These are phyloP conservation scores for Aureobasidium sp. DNA, from an alignment of 2,329 filamentous ascomycete species.

Conservation along the genomic window DNA sequence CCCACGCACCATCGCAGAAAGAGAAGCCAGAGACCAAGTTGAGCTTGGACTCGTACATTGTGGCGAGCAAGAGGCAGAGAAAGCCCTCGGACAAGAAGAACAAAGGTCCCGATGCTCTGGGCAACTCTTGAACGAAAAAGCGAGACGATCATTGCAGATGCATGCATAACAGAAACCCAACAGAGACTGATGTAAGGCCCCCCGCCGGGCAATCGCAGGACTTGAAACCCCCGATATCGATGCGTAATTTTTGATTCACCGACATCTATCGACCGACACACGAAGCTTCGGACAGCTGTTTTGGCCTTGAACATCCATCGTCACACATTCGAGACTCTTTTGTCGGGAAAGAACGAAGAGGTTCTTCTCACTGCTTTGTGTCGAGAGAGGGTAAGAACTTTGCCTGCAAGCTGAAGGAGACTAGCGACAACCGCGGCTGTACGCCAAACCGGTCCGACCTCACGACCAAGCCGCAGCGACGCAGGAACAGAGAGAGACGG, in stretches of 20 bases:
- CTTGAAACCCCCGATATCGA: conserved; percentile 17
- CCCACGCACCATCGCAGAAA: conserved; percentile 16
- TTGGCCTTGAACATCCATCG: background rate
- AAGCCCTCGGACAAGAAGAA: background rate
- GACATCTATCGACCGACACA: background rate
- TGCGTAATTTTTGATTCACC: background rate
- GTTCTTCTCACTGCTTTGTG: background rate
- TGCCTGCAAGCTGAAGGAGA: background rate
- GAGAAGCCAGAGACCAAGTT: conserved; percentile 18
- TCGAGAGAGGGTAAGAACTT: background rate
- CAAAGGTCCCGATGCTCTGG: background rate
- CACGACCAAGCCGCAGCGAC: background rate
- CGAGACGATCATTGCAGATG: background rate
- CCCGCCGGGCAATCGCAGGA: conserved; percentile 23
- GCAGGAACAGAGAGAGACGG: background rate
- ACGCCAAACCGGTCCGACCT: background rate
- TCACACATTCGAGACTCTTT: background rate
- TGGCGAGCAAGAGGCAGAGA: conserved; percentile 19
- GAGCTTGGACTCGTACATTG: conserved; percentile 26
- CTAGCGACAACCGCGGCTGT: background rate
- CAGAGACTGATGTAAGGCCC: conserved; percentile 15
- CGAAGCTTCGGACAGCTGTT: background rate
- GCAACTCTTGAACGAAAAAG: background rate
- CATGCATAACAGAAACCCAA: background rate
- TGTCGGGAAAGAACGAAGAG: background rate